Base-by-base conservation (phyloP, 805 yeast genomes). In the Candida palmyrensis region DNA sequence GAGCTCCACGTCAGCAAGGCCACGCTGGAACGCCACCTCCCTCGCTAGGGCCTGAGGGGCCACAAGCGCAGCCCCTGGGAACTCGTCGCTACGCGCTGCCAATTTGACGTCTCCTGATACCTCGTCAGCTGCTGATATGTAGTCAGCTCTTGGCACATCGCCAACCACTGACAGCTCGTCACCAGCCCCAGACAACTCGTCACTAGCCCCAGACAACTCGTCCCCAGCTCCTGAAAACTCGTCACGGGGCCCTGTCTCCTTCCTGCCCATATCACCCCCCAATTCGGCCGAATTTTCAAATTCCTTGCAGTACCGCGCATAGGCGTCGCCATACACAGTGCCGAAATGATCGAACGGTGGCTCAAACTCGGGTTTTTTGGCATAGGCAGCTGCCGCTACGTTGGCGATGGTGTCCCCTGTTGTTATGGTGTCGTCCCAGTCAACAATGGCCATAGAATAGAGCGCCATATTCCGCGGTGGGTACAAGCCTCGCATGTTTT, bases 361-460 rank as follows among this genome's bases (percentile, higher is more conserved):
- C 3, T 45, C 46, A 27, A 58, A 54, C n/a, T 49, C 49, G 3
- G 68, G 68, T 27, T 66, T 61, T 11, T 46, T 32, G 2, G 20
- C 22, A 33, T 72, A 71, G 0, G 77, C 73, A 2, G 75, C 64
- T 22, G 64, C 54, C 10, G 77, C 75, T n/a, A 77, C 58, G 4
- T 73, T 45, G 17, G 49, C 50, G 18, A 79, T 68, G 1, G 87
- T 77, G 49, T 79, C 86, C 19, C 53, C 46, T 5, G 45, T 41
- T 0, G 86, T 77, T 18, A 76, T 63, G 0, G 86, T 79, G 27
- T 78, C 85, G 48, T 79, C 87, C 79, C 82, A 79, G 43, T 79
- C 87, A 3, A 71, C 52, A 2, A 77, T 61, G 8, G 77, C 33
- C 18, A 18, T n/a, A n/a, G n/a, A n/a, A n/a, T n/a, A n/a, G n/a